Conservation (phyloP, 495 filamentous ascomycete genomes). For the Sabuloglossum arenarium region DNA sequence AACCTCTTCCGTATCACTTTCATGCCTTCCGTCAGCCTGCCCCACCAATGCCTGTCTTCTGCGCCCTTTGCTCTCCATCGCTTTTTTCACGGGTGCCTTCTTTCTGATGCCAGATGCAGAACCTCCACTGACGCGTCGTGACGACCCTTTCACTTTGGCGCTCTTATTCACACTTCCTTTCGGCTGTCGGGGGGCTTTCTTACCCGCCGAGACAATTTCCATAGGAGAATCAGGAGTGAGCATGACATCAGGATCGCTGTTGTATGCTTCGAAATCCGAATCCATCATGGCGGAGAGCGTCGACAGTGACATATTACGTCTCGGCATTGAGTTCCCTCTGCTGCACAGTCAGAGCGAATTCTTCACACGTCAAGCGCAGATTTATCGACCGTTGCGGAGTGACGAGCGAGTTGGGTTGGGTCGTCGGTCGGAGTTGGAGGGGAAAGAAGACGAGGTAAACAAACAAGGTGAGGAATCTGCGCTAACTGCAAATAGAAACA, state of each 20-base stretch:
- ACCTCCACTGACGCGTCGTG: not conserved
- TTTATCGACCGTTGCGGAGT: not conserved
- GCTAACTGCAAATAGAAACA: not conserved
- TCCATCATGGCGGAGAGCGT: conserved; percentile 1
- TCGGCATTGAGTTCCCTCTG: not conserved
- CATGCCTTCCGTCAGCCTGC: conserved; percentile 23
- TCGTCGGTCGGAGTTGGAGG: not conserved
- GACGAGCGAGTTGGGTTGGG: not conserved
- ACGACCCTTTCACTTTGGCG: conserved; percentile 6
- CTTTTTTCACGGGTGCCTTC: conserved; percentile 14
- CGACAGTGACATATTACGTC: not conserved
- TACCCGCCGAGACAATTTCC: conserved; percentile 12
- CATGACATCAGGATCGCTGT: conserved; percentile 3
- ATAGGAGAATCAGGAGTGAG: conserved; percentile 14
- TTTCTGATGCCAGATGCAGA: not conserved
- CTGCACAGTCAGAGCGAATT: not conserved
- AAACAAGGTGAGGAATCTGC: not conserved
- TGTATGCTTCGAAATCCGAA: not conserved
- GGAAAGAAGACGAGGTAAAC: not conserved
- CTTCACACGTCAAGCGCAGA: not conserved
- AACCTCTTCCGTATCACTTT: conserved; percentile 31
- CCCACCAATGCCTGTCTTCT: conserved; percentile 28
- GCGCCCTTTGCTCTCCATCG: conserved; percentile 15
- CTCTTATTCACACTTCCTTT: conserved; percentile 8
- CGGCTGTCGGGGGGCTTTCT: conserved; percentile 6